Conservation (phyloP, 2,329 filamentous ascomycete genomes). For the Penicillium brevicompactum region DNA sequence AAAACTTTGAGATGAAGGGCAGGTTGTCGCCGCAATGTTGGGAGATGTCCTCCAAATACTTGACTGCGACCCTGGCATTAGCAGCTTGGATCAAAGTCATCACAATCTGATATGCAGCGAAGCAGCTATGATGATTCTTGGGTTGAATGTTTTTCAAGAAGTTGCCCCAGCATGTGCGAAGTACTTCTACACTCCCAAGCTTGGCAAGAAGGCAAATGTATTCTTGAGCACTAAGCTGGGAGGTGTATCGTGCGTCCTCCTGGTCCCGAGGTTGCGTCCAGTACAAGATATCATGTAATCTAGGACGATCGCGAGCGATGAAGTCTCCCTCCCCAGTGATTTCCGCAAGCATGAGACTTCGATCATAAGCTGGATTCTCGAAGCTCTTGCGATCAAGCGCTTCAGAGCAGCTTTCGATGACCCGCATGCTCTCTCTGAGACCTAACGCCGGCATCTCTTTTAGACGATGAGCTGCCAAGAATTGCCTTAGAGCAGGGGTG, state of each 20-base stretch:
- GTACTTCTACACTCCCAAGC: conserved; percentile 22
- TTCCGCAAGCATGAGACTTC: conserved; percentile 19
- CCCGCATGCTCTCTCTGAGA: conserved; percentile 8
- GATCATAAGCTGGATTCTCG: conserved; percentile 23
- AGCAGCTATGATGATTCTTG: neutral
- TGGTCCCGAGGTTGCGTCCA: conserved; percentile 5
- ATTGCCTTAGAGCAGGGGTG: conserved; percentile 29
- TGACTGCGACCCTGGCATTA: conserved; percentile 24
- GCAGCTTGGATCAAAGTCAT: conserved; percentile 25
- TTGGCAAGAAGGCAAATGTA: conserved; percentile 32
- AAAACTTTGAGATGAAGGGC: conserved; percentile 27
- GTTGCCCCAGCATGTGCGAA: conserved; percentile 27
- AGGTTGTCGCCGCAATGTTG: conserved; percentile 20
- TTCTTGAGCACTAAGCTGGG: neutral
- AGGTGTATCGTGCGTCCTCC: neutral
- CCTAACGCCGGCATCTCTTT: neutral
- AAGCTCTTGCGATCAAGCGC: conserved; percentile 25
- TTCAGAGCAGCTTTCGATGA: conserved; percentile 27
- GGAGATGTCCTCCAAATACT: conserved; percentile 29
- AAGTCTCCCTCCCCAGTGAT: conserved; percentile 24
- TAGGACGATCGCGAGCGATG: neutral
- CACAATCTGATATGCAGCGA: conserved; percentile 29
- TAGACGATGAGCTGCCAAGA: conserved; percentile 24
- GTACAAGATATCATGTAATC: conserved; percentile 23
- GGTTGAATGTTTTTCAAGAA: conserved; percentile 12